These are phyloP conservation scores for Capsicum baccatum DNA, from an alignment of 257 asterid genomes.

Conservation along the genomic window DNA sequence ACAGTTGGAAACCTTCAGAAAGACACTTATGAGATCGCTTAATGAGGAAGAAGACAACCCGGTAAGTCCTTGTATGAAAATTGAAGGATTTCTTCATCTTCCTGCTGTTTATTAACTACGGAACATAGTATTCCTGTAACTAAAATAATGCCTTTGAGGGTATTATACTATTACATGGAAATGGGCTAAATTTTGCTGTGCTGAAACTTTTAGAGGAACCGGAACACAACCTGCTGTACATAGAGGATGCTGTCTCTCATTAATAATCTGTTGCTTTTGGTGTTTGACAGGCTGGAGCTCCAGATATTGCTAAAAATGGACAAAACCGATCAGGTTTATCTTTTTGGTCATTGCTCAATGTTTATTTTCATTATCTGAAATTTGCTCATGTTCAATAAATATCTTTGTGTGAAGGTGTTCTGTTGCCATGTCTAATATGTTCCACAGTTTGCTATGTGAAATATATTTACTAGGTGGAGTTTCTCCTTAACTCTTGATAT, in stretches of 20 bases:
- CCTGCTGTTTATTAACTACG: not conserved
- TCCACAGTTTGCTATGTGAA: not conserved
- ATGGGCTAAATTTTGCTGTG: not conserved
- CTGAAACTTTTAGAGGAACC: not conserved
- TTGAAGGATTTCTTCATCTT: conserved; percentile 8
- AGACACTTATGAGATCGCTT: conserved; percentile 87
- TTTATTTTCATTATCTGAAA: not conserved
- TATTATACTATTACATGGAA: not conserved
- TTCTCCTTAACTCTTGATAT: not conserved
- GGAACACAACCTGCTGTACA: conserved; percentile 7
- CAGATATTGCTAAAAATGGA: conserved; percentile 38
- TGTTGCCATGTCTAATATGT: not conserved
- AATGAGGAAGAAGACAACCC: conserved; percentile 78
- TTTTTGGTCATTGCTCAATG: conserved; percentile 23
- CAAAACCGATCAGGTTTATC: conserved; percentile 50
- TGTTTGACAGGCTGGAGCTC: conserved; percentile 54
- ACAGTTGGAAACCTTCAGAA: conserved; percentile 87
- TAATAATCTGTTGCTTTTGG: not conserved
- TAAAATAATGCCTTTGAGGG: conserved; percentile 4
- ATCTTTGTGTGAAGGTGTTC: not conserved
- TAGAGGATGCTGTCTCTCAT: not conserved
- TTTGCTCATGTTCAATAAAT: conserved; percentile 15
- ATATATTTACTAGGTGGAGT: not conserved
- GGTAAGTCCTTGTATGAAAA: conserved; percentile 50
- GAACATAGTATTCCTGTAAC: not conserved